Evolutionary conservation across 495 filamentous ascomycete genomes (phyloP).

Genomic region (Corynascus novoguineensis): DNA sequence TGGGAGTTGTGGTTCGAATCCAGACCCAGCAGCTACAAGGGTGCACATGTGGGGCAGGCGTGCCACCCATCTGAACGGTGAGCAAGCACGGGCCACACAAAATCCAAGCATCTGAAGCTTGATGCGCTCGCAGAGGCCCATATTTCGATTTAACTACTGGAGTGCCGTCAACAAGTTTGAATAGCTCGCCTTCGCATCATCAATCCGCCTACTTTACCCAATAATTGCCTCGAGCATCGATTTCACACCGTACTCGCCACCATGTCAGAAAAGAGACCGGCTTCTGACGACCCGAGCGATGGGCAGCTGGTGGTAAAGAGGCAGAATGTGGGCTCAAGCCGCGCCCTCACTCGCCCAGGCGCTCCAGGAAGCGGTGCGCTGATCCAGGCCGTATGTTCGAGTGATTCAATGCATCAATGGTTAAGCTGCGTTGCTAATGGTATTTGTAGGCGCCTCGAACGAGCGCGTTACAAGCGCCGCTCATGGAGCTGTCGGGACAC

Average conservation of each 20-base stretch:
- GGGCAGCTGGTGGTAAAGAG: slow-evolving; percentile 83
- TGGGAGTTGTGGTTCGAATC: not conserved
- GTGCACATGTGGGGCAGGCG: slow-evolving; percentile 10
- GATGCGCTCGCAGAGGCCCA: too few species aligned
- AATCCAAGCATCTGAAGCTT: slow-evolving; percentile 27
- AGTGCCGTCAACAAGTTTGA: slow-evolving; percentile 12
- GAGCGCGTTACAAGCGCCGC: slow-evolving; percentile 79
- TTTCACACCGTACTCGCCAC: not conserved
- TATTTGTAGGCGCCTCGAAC: slow-evolving; percentile 66
- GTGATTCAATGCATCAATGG: slow-evolving; percentile 3
- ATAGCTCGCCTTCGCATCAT: not conserved
- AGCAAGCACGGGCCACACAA: slow-evolving; percentile 27
- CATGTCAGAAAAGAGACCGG: slow-evolving; percentile 92
- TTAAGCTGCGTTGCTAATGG: slow-evolving; percentile 29
- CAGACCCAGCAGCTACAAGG: slow-evolving; percentile 17
- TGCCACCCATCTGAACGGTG: not conserved
- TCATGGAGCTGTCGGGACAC: slow-evolving; percentile 88
- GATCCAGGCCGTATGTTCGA: slow-evolving; percentile 69
- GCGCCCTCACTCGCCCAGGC: slow-evolving; percentile 58
- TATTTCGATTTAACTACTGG: not conserved
- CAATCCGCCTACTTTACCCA: not conserved
- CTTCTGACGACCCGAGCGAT: slow-evolving; percentile 69
- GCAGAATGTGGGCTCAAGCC: slow-evolving; percentile 69
- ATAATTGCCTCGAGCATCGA: not conserved
- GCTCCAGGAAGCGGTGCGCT: slow-evolving; percentile 62